Base-by-base conservation (phyloP, 2,329 filamentous ascomycete genomes). In the Scytalidium sp. region DNA sequence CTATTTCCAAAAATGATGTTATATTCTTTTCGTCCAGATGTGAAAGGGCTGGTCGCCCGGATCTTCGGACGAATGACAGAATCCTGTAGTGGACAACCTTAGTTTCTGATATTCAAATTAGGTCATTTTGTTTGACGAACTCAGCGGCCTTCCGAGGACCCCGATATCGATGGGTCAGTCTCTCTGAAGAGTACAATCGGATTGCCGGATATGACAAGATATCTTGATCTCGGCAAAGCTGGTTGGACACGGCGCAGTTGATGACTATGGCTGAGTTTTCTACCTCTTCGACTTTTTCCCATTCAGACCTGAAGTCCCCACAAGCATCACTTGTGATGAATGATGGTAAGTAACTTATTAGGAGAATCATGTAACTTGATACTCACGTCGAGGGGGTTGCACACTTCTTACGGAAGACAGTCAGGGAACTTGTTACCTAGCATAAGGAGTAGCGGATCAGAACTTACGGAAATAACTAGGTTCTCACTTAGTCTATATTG, bases 191-290 rank as follows among this genome's bases (percentile, higher is more conserved):
- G 50, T 73, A 74, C 9, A 73, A 67, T 0, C 75, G 69, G 29
- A 79, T 68, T 6, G 75, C 65, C 2, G 75, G 75, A 51, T 73
- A 76, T 0, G 75, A 76, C 11, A 64, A 63, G 23, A 79, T 63
- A 20, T 67, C 65, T 42, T 68, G 60, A 21, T 72, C 66, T 44
- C 64, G 54, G 56, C 75, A 79, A n/a, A 75, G 54, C 6, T 61
- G 52, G 2, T 56, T n/a, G 2, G 64, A 56, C 1, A 54, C 49
- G 3, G 60, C 58, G 56, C 75, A 78, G 60, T 78, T 70, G 17
- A 78, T 57, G 49, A 67, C 72, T 22, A 68, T 49, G 2, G 70
- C 48, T 13, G 41, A 45, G 20, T 52, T 43, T 36, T 61, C 53
- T 4, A 51, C 50, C 29, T 63, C 52, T 25, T 61, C 52, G 5